phyloP scores from a whole-genome alignment of 1,284 basidiomycete species.

The Apiotrichum gracile region DNA sequence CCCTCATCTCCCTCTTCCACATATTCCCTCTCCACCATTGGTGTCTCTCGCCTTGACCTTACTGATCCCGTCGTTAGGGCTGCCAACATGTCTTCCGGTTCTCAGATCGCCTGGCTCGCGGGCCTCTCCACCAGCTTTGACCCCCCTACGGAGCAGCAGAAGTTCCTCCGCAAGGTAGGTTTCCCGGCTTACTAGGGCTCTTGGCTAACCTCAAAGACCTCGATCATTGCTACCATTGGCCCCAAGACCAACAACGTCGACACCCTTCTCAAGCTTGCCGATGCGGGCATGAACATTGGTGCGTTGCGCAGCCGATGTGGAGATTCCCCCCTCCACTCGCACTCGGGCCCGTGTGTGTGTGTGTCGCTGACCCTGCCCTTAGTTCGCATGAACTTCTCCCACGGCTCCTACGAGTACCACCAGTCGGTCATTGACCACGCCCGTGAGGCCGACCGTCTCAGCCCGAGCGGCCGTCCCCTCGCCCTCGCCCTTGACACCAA shows the following conservation, averaged over 20 bases:
- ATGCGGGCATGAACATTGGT: constrained; percentile 95
- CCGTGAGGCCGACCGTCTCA: constrained; percentile 67
- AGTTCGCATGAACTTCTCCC: constrained; percentile 99
- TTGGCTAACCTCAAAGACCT: constrained; percentile 56
- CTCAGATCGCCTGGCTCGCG: constrained; percentile 84
- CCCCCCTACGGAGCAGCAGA: constrained; percentile 64
- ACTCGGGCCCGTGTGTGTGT: neutral
- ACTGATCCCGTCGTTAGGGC: constrained; percentile 4
- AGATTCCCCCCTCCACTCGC: neutral
- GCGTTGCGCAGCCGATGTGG: constrained; percentile 36
- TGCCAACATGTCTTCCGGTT: constrained; percentile 11
- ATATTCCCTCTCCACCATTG: neutral
- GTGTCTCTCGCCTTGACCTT: constrained; percentile 11
- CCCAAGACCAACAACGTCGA: constrained; percentile 88
- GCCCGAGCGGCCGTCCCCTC: constrained; percentile 74
- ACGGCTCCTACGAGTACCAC: constrained; percentile 94
- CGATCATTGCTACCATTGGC: constrained; percentile 95
- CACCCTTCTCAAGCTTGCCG: constrained; percentile 70
- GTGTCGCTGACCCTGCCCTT: constrained; percentile 4
- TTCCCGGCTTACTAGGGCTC: neutral
- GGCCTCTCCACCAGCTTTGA: constrained; percentile 65
- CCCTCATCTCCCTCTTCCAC: constrained; percentile 2
- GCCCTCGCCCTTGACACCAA: constrained; percentile 99
- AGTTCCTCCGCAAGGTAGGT: constrained; percentile 80
- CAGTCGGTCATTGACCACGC: constrained; percentile 97